A percentile compares a stretch with the other conserved stretches of the same genome.
Conservation (phyloP, 768 basidiomycete genomes). For the Boletus vermiculosoides region DNA sequence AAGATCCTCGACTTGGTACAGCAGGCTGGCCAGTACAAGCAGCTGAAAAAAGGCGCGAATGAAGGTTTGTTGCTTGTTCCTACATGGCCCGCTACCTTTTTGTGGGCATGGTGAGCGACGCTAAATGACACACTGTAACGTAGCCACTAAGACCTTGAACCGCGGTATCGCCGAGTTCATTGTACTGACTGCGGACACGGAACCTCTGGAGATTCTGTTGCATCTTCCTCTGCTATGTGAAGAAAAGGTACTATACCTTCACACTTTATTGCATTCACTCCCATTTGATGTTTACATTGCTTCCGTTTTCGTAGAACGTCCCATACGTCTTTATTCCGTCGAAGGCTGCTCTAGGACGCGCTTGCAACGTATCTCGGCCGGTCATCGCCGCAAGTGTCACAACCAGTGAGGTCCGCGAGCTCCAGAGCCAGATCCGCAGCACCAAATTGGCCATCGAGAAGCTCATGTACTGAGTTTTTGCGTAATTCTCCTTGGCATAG, state of each 20-base stretch:
- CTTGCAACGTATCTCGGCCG: slow-evolving; percentile 92
- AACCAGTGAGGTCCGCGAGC: slow-evolving; percentile 92
- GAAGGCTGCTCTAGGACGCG: slow-evolving; percentile 93
- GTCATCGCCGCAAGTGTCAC: slow-evolving; percentile 96
- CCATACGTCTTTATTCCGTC: slow-evolving; percentile 94
- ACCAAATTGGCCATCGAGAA: slow-evolving; percentile 84
- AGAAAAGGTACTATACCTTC: slow-evolving; percentile 70
- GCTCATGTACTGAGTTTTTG: slow-evolving; percentile 41
- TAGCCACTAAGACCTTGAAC: slow-evolving; percentile 97
- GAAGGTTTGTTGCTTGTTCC: slow-evolving; percentile 63
- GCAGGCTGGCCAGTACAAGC: slow-evolving; percentile 96
- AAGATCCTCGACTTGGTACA: slow-evolving; percentile 96
- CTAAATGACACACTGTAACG: slow-evolving; percentile 7
- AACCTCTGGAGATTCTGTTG: slow-evolving; percentile 95
- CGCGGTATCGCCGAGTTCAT: slow-evolving; percentile 98
- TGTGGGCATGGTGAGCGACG: background rate
- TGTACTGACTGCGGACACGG: slow-evolving; percentile 93
- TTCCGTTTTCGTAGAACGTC: slow-evolving; percentile 64
- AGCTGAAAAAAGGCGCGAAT: slow-evolving; percentile 98
- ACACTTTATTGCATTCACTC: background rate
- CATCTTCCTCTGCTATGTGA: slow-evolving; percentile 97
- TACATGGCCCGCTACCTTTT: background rate
- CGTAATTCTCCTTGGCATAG: slow-evolving; percentile 1
- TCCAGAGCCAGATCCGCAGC: slow-evolving; percentile 83
- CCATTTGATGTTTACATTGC: background rate